phyloP scores from a whole-genome alignment of 768 basidiomycete species.

The Suillus fuscotomentosus region DNA sequence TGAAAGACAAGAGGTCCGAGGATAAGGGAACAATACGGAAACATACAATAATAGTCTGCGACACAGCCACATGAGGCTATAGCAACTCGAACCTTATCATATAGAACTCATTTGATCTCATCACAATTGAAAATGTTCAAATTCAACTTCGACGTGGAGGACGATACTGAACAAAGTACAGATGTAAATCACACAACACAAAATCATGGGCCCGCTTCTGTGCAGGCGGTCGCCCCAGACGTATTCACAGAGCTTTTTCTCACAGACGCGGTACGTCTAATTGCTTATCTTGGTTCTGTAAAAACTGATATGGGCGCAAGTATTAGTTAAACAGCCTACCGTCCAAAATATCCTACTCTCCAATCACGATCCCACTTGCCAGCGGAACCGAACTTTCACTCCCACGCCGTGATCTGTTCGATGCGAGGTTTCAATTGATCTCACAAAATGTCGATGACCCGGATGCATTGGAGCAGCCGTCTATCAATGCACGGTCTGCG shows the following conservation, averaged over 20 bases:
- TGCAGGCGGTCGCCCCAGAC: constrained; percentile 6
- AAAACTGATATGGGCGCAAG: constrained; percentile 15
- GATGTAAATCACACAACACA: constrained; percentile 9
- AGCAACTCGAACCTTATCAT: background rate
- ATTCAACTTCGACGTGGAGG: constrained; percentile 54
- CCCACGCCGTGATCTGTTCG: constrained; percentile 85
- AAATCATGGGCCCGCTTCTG: background rate
- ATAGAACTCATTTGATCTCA: constrained; percentile 21
- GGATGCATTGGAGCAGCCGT: constrained; percentile 20
- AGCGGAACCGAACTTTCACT: constrained; percentile 39
- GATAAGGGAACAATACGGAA: background rate
- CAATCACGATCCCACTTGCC: constrained; percentile 51
- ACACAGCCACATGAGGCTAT: background rate
- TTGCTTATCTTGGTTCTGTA: background rate
- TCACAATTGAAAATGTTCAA: constrained; percentile 35
- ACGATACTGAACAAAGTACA: constrained; percentile 24
- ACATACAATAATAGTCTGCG: background rate
- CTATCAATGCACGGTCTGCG: constrained; percentile 26
- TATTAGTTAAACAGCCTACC: constrained; percentile 70
- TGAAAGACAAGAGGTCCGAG: background rate
- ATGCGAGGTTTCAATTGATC: constrained; percentile 93
- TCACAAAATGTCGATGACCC: constrained; percentile 45
- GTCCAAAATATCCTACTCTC: constrained; percentile 76
- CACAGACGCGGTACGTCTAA: constrained; percentile 29
- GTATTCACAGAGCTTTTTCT: constrained; percentile 30